Evolutionary conservation across 176 grass and related monocot genomes (phyloP), one percentile per base, ranked within the genome.

Genomic region (Rhynchospora pubera): DNA sequence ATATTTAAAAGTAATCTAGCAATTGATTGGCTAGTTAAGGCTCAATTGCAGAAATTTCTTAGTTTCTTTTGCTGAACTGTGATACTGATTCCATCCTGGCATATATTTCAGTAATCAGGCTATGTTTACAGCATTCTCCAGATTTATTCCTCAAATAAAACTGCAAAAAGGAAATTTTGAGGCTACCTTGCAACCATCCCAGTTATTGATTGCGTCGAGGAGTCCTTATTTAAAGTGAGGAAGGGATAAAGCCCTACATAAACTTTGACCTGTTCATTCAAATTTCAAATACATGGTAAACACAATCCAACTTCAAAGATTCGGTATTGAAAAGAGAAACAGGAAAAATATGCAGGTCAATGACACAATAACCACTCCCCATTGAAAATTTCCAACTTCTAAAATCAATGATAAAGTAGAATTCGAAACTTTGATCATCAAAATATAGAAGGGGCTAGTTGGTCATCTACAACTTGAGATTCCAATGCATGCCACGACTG

Each of bases 181-280:
- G 42, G 75, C 85, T 97, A 94, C 92, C 92, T 89, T 83, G 92
- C 83, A 22, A 94, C 71, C 71, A 79, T 89, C 48, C 87, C 88
- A 79, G 91, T 97, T 79, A 81, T 65, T 48, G 94, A 89, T 83
- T 94, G 94, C 53, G 79, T 83, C 32, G 62, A 58, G 83, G 92
- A 94, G 80, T 56, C 87, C 74, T 87, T 97, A 84, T 97, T 91
- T 80, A 94, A 51, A 71, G 89, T 88, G 80, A 97, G 77, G 91
- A 97, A 97, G 88, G 94, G 94, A 91, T 97, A 97, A 55, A 97
- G 92, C 21, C 94, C 94, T 43, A 94, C 66, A 81, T 78, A 51
- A 87, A 84, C 18, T 9, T 69, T 89, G 18, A 94, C 84, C 94
- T 97, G 90, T 48, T 61, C 85, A 91, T 15, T 46, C 86, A 70